Evolutionary conservation across 768 basidiomycete species (phyloP).

Genomic region (Tricholoma sp.): DNA sequence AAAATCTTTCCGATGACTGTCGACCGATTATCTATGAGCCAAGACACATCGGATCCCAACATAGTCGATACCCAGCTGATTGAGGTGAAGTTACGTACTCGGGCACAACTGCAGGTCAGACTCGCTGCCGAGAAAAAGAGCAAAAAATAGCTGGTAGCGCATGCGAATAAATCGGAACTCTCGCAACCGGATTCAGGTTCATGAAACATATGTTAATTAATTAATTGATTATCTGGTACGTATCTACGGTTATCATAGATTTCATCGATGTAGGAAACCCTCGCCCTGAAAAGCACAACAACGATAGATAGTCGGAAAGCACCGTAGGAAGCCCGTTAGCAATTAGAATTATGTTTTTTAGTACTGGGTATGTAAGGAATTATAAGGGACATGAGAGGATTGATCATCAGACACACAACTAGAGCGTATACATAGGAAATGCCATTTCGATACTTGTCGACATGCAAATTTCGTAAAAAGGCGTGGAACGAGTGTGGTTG

Average conservation of each 20-base stretch:
- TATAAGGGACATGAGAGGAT: background rate
- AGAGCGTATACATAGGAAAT: conserved; percentile 3
- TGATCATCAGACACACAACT: background rate
- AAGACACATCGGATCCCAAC: background rate
- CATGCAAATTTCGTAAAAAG: conserved; percentile 13
- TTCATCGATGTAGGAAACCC: background rate
- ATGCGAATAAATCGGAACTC: background rate
- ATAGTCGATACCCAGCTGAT: conserved; percentile 19
- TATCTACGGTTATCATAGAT: background rate
- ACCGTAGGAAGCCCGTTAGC: background rate
- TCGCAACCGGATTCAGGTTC: background rate
- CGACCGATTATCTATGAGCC: background rate
- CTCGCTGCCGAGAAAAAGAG: conserved; percentile 40
- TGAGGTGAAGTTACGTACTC: conserved; percentile 43
- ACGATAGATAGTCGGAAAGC: background rate
- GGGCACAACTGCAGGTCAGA: conserved; percentile 43
- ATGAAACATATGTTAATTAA: conserved; percentile 3
- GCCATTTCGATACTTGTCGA: conserved; percentile 5
- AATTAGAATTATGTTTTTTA: conserved; percentile 1
- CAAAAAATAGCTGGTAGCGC: background rate
- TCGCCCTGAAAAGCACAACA: background rate
- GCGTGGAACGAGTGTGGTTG: conserved; percentile 9
- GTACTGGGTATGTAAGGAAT: background rate
- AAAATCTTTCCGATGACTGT: conserved; percentile 12
- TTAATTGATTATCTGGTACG: background rate